Base-by-base conservation (phyloP, 2,329 filamentous ascomycete genomes). In the Aspergillus japonicus region DNA sequence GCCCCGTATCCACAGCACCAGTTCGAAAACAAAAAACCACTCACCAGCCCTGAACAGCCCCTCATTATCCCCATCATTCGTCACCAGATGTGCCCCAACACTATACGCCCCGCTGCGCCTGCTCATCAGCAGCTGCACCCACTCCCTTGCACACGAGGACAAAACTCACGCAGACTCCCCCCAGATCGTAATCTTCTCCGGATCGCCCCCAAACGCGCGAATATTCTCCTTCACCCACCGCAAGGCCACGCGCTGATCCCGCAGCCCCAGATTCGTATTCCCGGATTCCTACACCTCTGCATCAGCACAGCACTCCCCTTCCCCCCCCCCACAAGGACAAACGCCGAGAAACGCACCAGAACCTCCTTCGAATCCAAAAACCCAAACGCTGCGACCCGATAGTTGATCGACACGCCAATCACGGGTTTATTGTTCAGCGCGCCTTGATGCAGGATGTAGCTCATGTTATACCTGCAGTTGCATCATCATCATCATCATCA, bases 181-280 rank as follows among this genome's bases (percentile, higher is more conserved):
- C 66, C 74, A 76, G 21, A 76, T 75, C 5, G 73, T 75, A 26
- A 76, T 67, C 29, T 63, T 69, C 6, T 69, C 64, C 3, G 70
- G 68, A 35, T 72, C 69, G 19, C 70, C 70, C 0, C 73, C 73
- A 53, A 76, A 76, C 0, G 69, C 67, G 21, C 64, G 42, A 44
- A 76, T 75, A 56, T 75, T 72, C 47, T 71, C 58, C 61, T 73
- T 73, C 12, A 76, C 69, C 74, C 74, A 76, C 10, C 65, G 69
- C 63, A 76, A 70, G 29, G 73, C 73, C 26, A 69, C 66, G 2
- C 73, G 68, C 56, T 76, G 74, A 35, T 76, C 74, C 10, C 69
- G 68, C 12, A 73, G 63, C 2, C 66, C 70, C 19, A 71, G 60
- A 21, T 72, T 73, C 14, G 67, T 73, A 35, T 69, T 66, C 8